Evolutionary conservation across 768 basidiomycete species (phyloP).

Genomic region (Naganishia friedmannii): DNA sequence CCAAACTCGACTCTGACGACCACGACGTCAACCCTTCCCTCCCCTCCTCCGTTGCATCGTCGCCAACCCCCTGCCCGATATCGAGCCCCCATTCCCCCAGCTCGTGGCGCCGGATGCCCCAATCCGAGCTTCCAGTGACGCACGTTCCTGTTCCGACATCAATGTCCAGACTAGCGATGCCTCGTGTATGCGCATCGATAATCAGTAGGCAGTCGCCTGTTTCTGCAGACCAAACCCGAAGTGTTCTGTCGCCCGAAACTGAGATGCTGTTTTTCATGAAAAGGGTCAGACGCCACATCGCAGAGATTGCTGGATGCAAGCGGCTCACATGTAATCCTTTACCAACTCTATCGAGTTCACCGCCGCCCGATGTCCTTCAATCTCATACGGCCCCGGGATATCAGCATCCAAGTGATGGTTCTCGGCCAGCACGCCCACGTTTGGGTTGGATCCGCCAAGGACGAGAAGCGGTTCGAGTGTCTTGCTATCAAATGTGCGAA

Average conservation of each 20-base stretch:
- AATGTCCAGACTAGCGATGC: constrained; percentile 48
- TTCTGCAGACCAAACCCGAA: constrained; percentile 44
- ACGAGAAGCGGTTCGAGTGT: constrained; percentile 40
- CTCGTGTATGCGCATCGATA: constrained; percentile 42
- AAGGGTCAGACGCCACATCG: not conserved
- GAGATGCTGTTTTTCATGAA: constrained; percentile 36
- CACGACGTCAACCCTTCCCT: not conserved
- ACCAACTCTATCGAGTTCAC: constrained; percentile 47
- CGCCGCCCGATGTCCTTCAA: constrained; percentile 34
- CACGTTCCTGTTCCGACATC: constrained; percentile 39
- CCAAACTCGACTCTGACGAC: not conserved
- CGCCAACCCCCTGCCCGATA: constrained; percentile 34
- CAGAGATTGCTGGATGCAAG: not conserved
- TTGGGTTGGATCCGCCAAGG: constrained; percentile 37
- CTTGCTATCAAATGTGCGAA: constrained; percentile 43
- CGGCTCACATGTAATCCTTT: constrained; percentile 46
- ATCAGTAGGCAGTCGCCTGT: constrained; percentile 38
- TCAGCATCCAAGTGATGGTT: constrained; percentile 27
- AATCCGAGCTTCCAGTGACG: constrained; percentile 44
- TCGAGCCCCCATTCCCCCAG: constrained; percentile 32
- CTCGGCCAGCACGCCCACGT: constrained; percentile 27
- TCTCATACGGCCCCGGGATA: constrained; percentile 21
- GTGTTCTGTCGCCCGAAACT: constrained; percentile 45
- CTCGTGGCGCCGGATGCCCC: constrained; percentile 41
- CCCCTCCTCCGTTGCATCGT: constrained; percentile 4